Conservation (phyloP, 345 rosid species). For the Alliaria petiolata region DNA sequence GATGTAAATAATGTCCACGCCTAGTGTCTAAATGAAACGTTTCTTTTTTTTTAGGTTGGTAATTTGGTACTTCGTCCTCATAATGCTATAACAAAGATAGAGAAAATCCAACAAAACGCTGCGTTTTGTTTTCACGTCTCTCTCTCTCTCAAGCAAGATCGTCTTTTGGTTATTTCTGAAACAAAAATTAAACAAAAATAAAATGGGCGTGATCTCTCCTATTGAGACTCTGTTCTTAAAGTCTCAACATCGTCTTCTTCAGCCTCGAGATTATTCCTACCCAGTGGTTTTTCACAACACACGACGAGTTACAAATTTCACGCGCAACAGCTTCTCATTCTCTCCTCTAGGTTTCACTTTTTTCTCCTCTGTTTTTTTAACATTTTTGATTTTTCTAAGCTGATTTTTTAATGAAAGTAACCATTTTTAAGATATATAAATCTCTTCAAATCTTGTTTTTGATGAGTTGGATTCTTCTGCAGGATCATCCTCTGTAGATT, state of each 20-base stretch:
- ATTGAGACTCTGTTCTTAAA: constrained; percentile 14
- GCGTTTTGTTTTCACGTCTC: constrained; percentile 6
- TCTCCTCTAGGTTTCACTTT: constrained; percentile 22
- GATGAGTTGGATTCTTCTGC: not conserved
- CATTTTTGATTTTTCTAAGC: not conserved
- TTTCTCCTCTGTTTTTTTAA: not conserved
- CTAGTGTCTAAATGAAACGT: not conserved
- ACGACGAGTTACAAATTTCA: not conserved
- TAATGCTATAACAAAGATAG: not conserved
- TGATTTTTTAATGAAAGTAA: not conserved
- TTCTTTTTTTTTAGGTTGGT: constrained; percentile 5
- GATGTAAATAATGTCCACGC: not conserved
- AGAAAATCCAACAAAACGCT: not conserved
- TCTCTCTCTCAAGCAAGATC: not conserved
- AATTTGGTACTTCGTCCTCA: not conserved
- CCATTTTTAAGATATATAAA: not conserved
- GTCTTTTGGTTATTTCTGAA: not conserved
- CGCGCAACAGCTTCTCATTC: not conserved
- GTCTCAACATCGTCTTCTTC: constrained; percentile 24
- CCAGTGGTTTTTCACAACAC: not conserved
- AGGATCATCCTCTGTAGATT: constrained; percentile 12
- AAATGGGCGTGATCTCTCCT: constrained; percentile 26
- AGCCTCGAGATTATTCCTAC: constrained; percentile 8
- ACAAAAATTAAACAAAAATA: not conserved
- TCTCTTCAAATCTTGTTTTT: not conserved